Evolutionary conservation across 78 protist genomes (phyloP).

Genomic region (Neovahlkampfia damariscottae): DNA sequence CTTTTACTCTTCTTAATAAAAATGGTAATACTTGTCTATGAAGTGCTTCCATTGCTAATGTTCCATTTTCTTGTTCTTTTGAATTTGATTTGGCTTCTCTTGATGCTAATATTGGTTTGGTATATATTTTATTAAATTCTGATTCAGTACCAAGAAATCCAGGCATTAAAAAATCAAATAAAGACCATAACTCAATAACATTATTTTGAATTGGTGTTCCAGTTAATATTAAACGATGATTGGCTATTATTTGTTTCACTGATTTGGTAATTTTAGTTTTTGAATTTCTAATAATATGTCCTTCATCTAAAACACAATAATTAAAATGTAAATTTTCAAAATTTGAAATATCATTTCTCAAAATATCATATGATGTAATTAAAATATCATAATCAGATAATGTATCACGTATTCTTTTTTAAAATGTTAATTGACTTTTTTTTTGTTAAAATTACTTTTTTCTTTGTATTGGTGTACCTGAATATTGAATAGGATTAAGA

Average conservation of each 20-base stretch:
- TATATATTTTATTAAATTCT: slow-evolving; percentile 42
- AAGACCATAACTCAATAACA: slow-evolving; percentile 87
- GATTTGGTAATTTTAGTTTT: slow-evolving; percentile 53
- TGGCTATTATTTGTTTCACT: slow-evolving; percentile 40
- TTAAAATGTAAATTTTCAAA: slow-evolving; percentile 32
- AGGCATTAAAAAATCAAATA: slow-evolving; percentile 96
- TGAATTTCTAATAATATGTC: slow-evolving; percentile 80
- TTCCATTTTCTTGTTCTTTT: slow-evolving; percentile 1
- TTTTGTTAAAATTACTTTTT: neutral
- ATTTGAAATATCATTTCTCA: slow-evolving; percentile 20
- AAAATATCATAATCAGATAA: slow-evolving; percentile 13
- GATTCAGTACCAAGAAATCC: slow-evolving; percentile 79
- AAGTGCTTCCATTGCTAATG: slow-evolving; percentile 38
- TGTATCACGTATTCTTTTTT: neutral
- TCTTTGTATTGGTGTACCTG: slow-evolving; percentile 34
- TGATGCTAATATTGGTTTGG: slow-evolving; percentile 30
- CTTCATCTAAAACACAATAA: slow-evolving; percentile 92
- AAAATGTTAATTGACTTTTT: neutral
- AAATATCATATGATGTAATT: slow-evolving; percentile 69
- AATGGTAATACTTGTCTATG: slow-evolving; percentile 89
- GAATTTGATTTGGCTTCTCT: neutral
- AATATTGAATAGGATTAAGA: slow-evolving; percentile 48
- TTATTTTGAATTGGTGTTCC: slow-evolving; percentile 87
- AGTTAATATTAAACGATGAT: slow-evolving; percentile 85
- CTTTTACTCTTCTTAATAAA: slow-evolving; percentile 85